These are phyloP conservation scores for Blepharisma undulans DNA, from an alignment of 169 alveolate genomes.

Conservation along the genomic window DNA sequence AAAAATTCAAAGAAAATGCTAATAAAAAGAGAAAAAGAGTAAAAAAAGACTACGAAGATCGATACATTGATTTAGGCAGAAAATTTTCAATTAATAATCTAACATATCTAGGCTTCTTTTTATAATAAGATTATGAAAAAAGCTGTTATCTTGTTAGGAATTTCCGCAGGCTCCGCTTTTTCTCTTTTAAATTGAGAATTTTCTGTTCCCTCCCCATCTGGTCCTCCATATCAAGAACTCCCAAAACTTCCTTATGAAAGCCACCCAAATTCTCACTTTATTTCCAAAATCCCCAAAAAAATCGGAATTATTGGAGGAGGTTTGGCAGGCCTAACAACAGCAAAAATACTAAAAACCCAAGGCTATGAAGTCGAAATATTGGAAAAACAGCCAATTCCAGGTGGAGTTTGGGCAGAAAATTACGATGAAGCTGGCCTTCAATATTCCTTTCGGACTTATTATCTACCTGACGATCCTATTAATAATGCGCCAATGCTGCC, in stretches of 20 bases:
- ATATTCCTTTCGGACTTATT: neutral
- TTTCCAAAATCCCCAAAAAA: neutral
- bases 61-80: neutral
- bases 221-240: constrained; percentile 27
- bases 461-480: constrained; percentile 15
- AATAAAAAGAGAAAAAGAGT: neutral
- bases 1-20: neutral
- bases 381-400: constrained; percentile 1
- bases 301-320: constrained; percentile 1
- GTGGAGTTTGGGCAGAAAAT: constrained; percentile 32
- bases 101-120: neutral
- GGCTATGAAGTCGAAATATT: constrained; percentile 35
- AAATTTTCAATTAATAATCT: neutral
- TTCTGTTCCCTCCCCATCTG: neutral
- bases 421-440: constrained; percentile 43
- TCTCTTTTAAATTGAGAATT: neutral
- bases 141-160: neutral
- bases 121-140: neutral
- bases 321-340: constrained; percentile 3
- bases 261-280: constrained; percentile 29
- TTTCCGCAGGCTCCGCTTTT: neutral
- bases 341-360: constrained; percentile 4
- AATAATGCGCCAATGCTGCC: neutral
- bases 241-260: neutral
- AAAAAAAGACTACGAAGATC: neutral